Percentiles rank a stretch among this genome's conserved stretches.
Evolutionary conservation across 2,329 filamentous ascomycete genomes (phyloP).

Genomic region (Metarhizium album): DNA sequence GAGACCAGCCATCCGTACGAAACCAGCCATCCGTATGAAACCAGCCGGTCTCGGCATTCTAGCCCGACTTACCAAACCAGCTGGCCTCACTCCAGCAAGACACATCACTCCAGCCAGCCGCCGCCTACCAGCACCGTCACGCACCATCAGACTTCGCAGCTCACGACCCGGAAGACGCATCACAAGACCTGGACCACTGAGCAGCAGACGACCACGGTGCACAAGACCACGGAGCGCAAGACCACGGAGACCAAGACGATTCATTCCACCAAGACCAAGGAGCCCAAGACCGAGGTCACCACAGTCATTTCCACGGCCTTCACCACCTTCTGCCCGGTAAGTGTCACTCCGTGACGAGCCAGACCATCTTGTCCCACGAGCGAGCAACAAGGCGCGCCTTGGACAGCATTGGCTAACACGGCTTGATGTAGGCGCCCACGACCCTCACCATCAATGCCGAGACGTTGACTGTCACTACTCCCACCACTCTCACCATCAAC

Average conservation of each 20-base stretch:
- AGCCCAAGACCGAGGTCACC: conserved; percentile 15
- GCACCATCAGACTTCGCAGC: neutral
- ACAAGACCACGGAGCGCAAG: neutral
- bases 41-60: too few relatives aligned
- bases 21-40: too few relatives aligned
- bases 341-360: conserved; percentile 7
- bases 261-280: neutral
- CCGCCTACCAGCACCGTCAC: neutral
- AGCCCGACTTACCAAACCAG: too few relatives aligned
- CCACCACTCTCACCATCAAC: conserved; percentile 33
- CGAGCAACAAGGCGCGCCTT: neutral
- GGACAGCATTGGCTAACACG: neutral
- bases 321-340: conserved; percentile 33
- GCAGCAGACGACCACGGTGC: conserved; percentile 2
- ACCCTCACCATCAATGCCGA: conserved; percentile 29
- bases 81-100: too few relatives aligned
- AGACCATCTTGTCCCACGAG: neutral
- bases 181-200: neutral
- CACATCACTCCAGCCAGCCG: neutral
- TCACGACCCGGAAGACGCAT: neutral
- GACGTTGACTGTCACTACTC: conserved; percentile 32
- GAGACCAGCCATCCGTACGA: too few relatives aligned
- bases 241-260: too few relatives aligned
- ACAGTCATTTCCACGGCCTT: conserved; percentile 28
- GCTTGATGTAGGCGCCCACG: conserved; percentile 12